A percentile compares a stretch with the other conserved stretches of the same genome.
Conservation (phyloP, 2,329 filamentous ascomycete genomes). For the Calonectria henricotiae region DNA sequence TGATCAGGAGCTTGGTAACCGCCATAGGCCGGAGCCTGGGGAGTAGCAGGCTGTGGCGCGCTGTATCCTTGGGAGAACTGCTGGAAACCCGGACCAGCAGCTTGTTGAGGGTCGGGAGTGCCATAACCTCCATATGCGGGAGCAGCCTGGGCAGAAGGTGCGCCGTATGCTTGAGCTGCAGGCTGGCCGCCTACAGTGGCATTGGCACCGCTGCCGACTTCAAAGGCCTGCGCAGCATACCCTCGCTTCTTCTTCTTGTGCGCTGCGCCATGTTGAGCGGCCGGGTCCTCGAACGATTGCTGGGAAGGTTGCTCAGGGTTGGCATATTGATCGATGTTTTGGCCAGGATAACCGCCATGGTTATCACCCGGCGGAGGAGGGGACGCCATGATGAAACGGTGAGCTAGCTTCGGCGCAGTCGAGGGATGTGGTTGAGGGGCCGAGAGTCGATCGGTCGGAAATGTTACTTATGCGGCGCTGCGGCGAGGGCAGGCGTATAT, state of each 20-base stretch:
- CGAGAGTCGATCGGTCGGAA: slow-evolving; percentile 39
- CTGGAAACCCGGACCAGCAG: slow-evolving; percentile 61
- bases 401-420: slow-evolving; percentile 52
- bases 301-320: slow-evolving; percentile 58
- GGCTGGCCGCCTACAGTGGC: slow-evolving; percentile 70
- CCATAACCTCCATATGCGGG: slow-evolving; percentile 75
- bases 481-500: slow-evolving; percentile 34
- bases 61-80: slow-evolving; percentile 65
- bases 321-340: slow-evolving; percentile 66
- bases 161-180: slow-evolving; percentile 64
- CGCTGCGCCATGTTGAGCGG: slow-evolving; percentile 57
- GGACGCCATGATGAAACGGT: slow-evolving; percentile 68
- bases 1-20: slow-evolving; percentile 80
- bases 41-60: slow-evolving; percentile 60
- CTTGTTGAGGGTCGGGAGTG: slow-evolving; percentile 65
- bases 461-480: slow-evolving; percentile 35
- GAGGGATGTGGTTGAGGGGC: slow-evolving; percentile 38
- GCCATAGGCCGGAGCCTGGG: slow-evolving; percentile 61
- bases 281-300: slow-evolving; percentile 59
- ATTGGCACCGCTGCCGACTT: slow-evolving; percentile 92
- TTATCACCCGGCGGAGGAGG: slow-evolving; percentile 68
- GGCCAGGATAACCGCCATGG: slow-evolving; percentile 57
- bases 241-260: slow-evolving; percentile 91
- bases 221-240: slow-evolving; percentile 95
- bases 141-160: slow-evolving; percentile 61